Evolutionary conservation across 352 stramenopile genomes (phyloP).

Genomic region (Globisporangium uncinulatum): DNA sequence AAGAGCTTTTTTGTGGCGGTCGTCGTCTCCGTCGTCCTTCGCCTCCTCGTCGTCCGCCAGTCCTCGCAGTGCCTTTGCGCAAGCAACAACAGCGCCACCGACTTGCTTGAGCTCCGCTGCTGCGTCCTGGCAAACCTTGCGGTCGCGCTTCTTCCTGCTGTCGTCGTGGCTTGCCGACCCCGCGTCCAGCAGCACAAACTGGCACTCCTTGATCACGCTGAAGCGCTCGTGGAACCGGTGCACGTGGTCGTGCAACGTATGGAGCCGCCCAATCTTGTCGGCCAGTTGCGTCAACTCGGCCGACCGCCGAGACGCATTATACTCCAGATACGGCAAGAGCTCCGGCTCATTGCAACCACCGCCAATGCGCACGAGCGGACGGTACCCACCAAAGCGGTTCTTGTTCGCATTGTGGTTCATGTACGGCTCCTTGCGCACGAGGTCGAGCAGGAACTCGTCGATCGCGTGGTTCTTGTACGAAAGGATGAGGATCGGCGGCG

Average conservation of each 20-base stretch:
- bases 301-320: slow-evolving; percentile 13
- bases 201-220: slow-evolving; percentile 9
- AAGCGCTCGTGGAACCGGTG: slow-evolving; percentile 8
- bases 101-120: slow-evolving; percentile 8
- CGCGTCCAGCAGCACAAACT: slow-evolving; percentile 9
- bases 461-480: slow-evolving; percentile 89
- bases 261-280: slow-evolving; percentile 23
- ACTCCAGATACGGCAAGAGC: slow-evolving; percentile 38
- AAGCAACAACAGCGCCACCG: slow-evolving; percentile 5
- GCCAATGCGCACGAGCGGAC: slow-evolving; percentile 55
- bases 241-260: slow-evolving; percentile 22
- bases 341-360: slow-evolving; percentile 58
- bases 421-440: slow-evolving; percentile 47
- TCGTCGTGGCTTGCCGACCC: slow-evolving; percentile 1
- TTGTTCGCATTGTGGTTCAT: slow-evolving; percentile 18
- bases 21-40: not conserved
- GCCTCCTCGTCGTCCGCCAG: not conserved
- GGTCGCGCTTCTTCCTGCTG: slow-evolving; percentile 6
- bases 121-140: slow-evolving; percentile 13
- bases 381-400: slow-evolving; percentile 25
- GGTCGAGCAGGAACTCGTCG: slow-evolving; percentile 79
- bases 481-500: slow-evolving; percentile 75
- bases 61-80: not conserved
- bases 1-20: not conserved
- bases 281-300: slow-evolving; percentile 17